Evolutionary conservation across 768 basidiomycete genomes (phyloP), one percentile per base, ranked within the genome.

Genomic region (Pleurotus eryngii): DNA sequence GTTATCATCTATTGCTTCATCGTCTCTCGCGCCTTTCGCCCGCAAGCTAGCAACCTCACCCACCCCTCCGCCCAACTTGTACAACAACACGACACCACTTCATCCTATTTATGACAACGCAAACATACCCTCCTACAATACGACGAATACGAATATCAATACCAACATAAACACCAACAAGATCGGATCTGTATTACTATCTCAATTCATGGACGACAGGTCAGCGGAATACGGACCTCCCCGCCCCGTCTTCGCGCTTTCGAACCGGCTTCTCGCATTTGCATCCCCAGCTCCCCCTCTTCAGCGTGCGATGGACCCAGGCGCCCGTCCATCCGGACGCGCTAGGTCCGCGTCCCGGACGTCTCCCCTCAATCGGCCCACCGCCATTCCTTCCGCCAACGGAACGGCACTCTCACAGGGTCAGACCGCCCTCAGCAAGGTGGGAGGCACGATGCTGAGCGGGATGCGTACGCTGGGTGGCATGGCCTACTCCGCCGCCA

Each of bases 381-480:
- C 48, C 51, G 50, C 11, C 57, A 57, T 56, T 39, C 30, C 47
- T n/a, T 60, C 57, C 1, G 43, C 49, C 8, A 38, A 27, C 46
- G 54, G 46, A 22, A 58, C 62, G 26, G 53, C 56, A 15, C 43
- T 20, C 35, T 55, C 20, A 49, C 65, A 17, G 49, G 81, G 84
- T 14, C 76, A 68, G 57, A 76, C 83, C 8, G 85, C 86, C 5
- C 24, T 53, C 20, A 62, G 81, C 55, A 83, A 77, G 60, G 80
- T 85, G 2, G 85, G 86, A 18, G 85, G 82, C 30, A 81, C 76
- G 20, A 76, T 90, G 8, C 69, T 87, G 57, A 84, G 77, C 61
- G 85, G 86, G 17, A 80, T 89, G 78, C 80, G 81, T 65, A 79
- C 80, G 5, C 65, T 88, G 2, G 83, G 86, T 1, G 85, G 85